A percentile compares a stretch with the other conserved stretches of the same genome.
These are phyloP conservation scores for Blastosporella zonata DNA, from an alignment of 1,284 basidiomycete species.

Conservation along the genomic window DNA sequence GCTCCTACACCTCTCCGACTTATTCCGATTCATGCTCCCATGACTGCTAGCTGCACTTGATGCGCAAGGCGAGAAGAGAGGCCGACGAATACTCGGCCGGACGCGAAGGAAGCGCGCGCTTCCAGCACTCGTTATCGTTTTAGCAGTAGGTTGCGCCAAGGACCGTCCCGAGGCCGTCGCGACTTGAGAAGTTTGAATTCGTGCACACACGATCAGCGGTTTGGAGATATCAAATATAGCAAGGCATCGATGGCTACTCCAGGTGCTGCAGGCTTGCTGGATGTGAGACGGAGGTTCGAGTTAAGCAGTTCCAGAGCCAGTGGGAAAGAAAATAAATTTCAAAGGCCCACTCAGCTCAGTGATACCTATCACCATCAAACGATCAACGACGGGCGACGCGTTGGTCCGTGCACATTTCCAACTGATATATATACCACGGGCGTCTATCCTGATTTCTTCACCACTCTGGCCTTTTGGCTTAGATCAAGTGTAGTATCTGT, in stretches of 20 bases:
- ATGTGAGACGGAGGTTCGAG: too few relatives aligned
- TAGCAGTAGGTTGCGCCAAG: too few relatives aligned
- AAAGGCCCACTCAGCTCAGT: neutral
- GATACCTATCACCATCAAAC: neutral
- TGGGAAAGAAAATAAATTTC: too few relatives aligned
- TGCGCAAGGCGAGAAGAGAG: neutral
- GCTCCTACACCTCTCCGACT: neutral
- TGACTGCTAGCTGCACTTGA: slow-evolving; percentile 7
- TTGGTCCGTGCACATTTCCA: neutral
- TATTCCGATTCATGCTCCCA: slow-evolving; percentile 8
- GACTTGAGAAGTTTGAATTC: too few relatives aligned
- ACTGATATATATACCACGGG: neutral
- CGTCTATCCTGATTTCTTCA: slow-evolving; percentile 56
- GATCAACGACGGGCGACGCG: neutral
- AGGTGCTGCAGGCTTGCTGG: too few relatives aligned
- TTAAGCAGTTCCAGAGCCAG: too few relatives aligned
- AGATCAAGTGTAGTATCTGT: slow-evolving; percentile 97
- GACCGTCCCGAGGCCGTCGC: too few relatives aligned
- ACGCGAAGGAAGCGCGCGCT: too few relatives aligned
- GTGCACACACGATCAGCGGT: too few relatives aligned
- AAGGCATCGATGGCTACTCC: too few relatives aligned
- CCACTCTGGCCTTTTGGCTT: slow-evolving; percentile 95
- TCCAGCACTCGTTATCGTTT: too few relatives aligned
- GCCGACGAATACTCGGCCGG: neutral
- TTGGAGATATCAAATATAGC: too few relatives aligned